Base-by-base conservation (phyloP, 257 asterid genomes). In the Solanum pinnatisectum region DNA sequence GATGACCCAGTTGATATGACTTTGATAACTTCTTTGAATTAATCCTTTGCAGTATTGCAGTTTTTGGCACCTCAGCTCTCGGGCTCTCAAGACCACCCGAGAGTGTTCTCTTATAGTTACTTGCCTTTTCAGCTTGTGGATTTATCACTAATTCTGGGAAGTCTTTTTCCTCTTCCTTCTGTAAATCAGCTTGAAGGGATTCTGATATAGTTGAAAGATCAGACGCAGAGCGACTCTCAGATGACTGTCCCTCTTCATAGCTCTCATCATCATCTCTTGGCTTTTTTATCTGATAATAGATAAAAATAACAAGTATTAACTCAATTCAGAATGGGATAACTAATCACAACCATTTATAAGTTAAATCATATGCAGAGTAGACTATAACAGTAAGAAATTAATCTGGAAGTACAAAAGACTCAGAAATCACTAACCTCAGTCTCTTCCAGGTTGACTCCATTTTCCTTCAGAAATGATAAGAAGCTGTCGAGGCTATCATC, bases 1-100 rank as follows among this genome's bases (percentile, higher is more conserved):
- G 99, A 84, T 95, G 89, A 78, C 96, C 99, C 16, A 97, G 67
- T 85, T 96, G 99, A 86, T 94, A 95, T 4, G 99, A 97, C 40
- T 87, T 96, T 32, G 92, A 95, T 8, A 93, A 89, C 79, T 94
- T 97, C 91, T 95, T 96, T 83, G 98, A 97, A 91, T 94, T 94
- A 87, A 97, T 93, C 90, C 99, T 93, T 87, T 93, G 89, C 91
- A 96, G 90, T 60, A 97, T 91, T 86, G 94, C 91, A 1, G 73
- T 93, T 90, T 88, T 89, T 42, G 99, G 95, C 56, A 97, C 95
- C 39, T 95, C 95, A 4, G 98, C 87, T 91, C 89, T 94, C n/a
- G 96, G 98, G 89, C 98, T 94, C 90, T 88, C 98, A 70, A 97
- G 96, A 59, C 98, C 98, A 6, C 98, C 98, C 2, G 98, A 97